Evolutionary conservation across 768 basidiomycete genomes (phyloP).

Genomic region (Suillus discolor): DNA sequence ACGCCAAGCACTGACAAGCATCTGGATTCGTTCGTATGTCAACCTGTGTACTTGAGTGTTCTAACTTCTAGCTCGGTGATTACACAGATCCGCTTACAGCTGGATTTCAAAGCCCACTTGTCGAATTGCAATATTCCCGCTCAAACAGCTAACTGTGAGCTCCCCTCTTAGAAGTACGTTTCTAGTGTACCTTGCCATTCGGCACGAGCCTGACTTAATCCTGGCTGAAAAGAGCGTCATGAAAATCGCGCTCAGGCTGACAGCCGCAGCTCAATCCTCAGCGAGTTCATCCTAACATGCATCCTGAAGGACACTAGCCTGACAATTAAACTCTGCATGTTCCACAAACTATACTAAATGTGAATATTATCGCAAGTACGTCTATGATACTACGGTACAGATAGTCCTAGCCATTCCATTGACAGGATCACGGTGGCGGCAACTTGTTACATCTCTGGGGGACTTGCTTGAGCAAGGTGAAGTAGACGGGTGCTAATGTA

Average conservation of each 20-base stretch:
- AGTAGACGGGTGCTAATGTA: neutral
- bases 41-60: neutral
- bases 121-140: no score
- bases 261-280: neutral
- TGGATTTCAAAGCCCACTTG: neutral
- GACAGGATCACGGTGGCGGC: neutral
- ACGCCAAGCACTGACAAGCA: neutral
- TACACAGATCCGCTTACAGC: neutral
- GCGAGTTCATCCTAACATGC: neutral
- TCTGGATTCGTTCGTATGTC: neutral
- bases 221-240: neutral
- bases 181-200: neutral
- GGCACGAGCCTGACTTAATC: neutral
- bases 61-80: neutral
- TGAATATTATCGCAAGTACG: neutral
- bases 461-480: neutral
- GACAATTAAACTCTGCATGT: neutral
- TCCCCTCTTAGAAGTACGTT: neutral
- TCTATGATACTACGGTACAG: neutral
- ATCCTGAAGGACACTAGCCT: neutral
- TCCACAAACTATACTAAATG: neutral
- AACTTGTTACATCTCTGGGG: neutral
- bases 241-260: neutral
- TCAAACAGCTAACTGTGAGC: neutral
- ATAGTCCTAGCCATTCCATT: neutral